Evolutionary conservation across 2,329 filamentous ascomycete genomes (phyloP).

Genomic region (Sordariomycetes sp.): DNA sequence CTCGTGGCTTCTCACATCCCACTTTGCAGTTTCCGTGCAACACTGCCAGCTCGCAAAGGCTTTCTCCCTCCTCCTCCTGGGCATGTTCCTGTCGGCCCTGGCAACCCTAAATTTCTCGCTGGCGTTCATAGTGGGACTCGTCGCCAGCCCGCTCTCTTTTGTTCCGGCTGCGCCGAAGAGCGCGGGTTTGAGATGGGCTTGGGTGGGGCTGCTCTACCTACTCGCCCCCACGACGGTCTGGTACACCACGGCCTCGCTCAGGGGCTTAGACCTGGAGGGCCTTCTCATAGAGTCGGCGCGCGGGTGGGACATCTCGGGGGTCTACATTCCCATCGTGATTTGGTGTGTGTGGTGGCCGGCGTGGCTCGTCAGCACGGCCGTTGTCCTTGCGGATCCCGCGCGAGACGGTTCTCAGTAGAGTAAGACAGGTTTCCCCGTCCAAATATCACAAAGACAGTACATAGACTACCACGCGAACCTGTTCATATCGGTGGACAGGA

Average conservation of each 20-base stretch:
- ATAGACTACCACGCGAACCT: neutral
- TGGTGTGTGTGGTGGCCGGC: conserved; percentile 96
- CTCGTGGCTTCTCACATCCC: conserved; percentile 40
- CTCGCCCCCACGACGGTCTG: conserved; percentile 51
- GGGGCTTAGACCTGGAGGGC: conserved; percentile 32
- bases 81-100: conserved; percentile 83
- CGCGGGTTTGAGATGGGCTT: conserved; percentile 26
- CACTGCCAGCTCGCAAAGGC: conserved; percentile 75
- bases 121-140: conserved; percentile 71
- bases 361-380: conserved; percentile 59
- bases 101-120: conserved; percentile 95
- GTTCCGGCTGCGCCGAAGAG: conserved; percentile 30
- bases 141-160: conserved; percentile 73
- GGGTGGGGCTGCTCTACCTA: conserved; percentile 42
- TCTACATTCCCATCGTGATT: conserved; percentile 82
- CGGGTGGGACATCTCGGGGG: conserved; percentile 80
- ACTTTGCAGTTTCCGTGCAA: conserved; percentile 47
- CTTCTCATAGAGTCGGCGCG: conserved; percentile 67
- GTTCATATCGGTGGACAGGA: neutral
- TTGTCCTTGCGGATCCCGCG: conserved; percentile 26
- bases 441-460: neutral
- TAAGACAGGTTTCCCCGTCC: neutral
- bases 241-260: conserved; percentile 32
- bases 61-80: conserved; percentile 84
- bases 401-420: neutral